Evolutionary conservation across 1,284 basidiomycete species (phyloP).

Genomic region (Puccinia triticina): DNA sequence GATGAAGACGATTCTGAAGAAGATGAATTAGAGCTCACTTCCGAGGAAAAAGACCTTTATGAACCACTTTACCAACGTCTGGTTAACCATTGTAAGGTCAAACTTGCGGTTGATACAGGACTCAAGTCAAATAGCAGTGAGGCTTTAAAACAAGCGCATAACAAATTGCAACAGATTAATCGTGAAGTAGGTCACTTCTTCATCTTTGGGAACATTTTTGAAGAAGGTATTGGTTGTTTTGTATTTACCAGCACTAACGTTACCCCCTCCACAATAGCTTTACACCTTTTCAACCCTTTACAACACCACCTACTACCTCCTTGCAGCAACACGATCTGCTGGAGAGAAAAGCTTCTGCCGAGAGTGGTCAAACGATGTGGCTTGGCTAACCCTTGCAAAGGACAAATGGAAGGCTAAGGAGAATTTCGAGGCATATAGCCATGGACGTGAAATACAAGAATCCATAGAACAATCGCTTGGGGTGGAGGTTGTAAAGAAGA

Average conservation of each 20-base stretch:
- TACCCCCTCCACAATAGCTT: too few relatives aligned
- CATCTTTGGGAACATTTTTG: too few relatives aligned
- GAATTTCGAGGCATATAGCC: constrained; percentile 7
- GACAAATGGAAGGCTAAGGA: neutral
- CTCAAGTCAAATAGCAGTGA: neutral
- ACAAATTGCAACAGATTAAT: neutral
- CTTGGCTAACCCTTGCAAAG: too few relatives aligned
- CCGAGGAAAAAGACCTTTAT: neutral
- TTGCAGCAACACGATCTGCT: neutral
- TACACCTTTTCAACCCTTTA: neutral
- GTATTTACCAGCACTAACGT: too few relatives aligned
- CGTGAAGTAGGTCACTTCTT: neutral
- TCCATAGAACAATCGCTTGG: too few relatives aligned
- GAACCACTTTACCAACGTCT: neutral
- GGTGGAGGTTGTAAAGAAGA: too few relatives aligned
- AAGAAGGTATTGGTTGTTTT: too few relatives aligned
- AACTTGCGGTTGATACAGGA: neutral
- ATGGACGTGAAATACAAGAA: neutral
- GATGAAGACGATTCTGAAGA: neutral
- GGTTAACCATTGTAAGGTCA: neutral
- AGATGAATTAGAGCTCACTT: neutral
- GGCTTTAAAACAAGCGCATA: neutral
- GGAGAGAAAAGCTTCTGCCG: neutral
- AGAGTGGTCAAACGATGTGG: neutral
- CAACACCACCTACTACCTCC: neutral